phyloP scores from a whole-genome alignment of 1,284 basidiomycete species.

The Grifola frondosa region DNA sequence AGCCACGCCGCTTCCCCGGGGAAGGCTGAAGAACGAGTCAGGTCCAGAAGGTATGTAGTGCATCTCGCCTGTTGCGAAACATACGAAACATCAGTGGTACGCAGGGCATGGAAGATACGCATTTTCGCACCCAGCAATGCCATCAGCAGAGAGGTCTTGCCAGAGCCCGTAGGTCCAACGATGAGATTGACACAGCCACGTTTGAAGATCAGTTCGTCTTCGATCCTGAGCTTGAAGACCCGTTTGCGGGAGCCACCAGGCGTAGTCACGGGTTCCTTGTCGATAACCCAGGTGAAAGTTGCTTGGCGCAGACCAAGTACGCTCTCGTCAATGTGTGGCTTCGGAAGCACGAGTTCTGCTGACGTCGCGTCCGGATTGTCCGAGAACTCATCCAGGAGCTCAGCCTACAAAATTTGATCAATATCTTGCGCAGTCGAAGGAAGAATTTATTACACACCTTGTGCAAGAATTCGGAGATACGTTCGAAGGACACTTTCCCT shows the following conservation, averaged over 20 bases:
- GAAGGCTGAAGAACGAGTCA: slow-evolving; percentile 63
- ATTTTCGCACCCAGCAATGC: slow-evolving; percentile 46
- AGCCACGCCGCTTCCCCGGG: slow-evolving; percentile 60
- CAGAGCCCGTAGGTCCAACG: slow-evolving; percentile 57
- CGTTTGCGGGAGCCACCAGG: slow-evolving; percentile 22
- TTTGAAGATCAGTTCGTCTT: slow-evolving; percentile 54
- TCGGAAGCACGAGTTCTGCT: slow-evolving; percentile 4
- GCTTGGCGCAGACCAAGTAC: slow-evolving; percentile 40
- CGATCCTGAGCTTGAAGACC: slow-evolving; percentile 48
- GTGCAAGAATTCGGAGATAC: slow-evolving; percentile 42
- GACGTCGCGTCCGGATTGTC: slow-evolving; percentile 9
- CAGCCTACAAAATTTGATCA: slow-evolving; percentile 31
- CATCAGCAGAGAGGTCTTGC: slow-evolving; percentile 50
- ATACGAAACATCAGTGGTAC: slow-evolving; percentile 8
- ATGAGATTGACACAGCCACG: slow-evolving; percentile 59
- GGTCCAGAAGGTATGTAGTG: slow-evolving; percentile 50
- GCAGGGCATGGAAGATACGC: slow-evolving; percentile 16
- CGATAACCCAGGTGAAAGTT: slow-evolving; percentile 39
- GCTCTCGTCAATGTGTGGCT: slow-evolving; percentile 17
- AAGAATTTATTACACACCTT: slow-evolving; percentile 30
- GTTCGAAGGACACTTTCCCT: slow-evolving; percentile 44
- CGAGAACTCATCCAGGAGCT: slow-evolving; percentile 44
- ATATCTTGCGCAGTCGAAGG: too few species aligned
- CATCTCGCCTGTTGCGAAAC: slow-evolving; percentile 50
- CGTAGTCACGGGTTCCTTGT: slow-evolving; percentile 19